Base-by-base conservation (phyloP, 257 asterid genomes). In the Coffea eugenioides region DNA sequence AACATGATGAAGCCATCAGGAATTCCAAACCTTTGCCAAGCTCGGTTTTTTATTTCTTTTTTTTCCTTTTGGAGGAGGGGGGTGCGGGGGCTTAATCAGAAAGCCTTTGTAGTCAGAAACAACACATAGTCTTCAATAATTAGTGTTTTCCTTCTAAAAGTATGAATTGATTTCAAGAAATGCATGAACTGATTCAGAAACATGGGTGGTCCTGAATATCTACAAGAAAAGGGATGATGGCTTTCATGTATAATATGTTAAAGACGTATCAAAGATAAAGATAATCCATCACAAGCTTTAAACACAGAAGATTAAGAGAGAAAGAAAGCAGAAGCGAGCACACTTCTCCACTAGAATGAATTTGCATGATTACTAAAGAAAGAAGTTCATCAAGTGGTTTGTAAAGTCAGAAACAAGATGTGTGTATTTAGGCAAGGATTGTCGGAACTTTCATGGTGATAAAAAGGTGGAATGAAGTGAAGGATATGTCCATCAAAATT, bases 131-230 rank as follows among this genome's bases (percentile, higher is more conserved):
- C 85, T 86, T 59, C 66, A 43, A 36, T 34, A 69, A n/a, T 34
- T 65, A 82, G 76, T 73, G 57, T 79, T 82, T 80, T 89, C 90
- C 97, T 90, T 85, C 92, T 90, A 89, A 90, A 86, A 20, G 97
- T 90, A 84, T 88, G 98, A 76, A 87, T 90, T 78, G 97, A 90
- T 86, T 91, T 92, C 91, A 93, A 69, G 89, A 94, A 94, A 81
- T 83, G 95, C 97, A 89, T 90, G 92, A 91, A 89, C 90, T 86
- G 97, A 82, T 90, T 92, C 88, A 79, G 87, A 89, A 87, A 88
- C 96, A 89, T 89, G 90, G 61, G 91, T 82, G 61, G 91, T 82
- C 70, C 81, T n/a, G 43, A 65, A 34, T 64, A 64, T 15, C 34
- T 15, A 27, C 66, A 16, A 68, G 14, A 69, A 78, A 15, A 73